These are phyloP conservation scores for Colletotrichum paranaense DNA, from an alignment of 2,329 filamentous ascomycete species.

Conservation along the genomic window DNA sequence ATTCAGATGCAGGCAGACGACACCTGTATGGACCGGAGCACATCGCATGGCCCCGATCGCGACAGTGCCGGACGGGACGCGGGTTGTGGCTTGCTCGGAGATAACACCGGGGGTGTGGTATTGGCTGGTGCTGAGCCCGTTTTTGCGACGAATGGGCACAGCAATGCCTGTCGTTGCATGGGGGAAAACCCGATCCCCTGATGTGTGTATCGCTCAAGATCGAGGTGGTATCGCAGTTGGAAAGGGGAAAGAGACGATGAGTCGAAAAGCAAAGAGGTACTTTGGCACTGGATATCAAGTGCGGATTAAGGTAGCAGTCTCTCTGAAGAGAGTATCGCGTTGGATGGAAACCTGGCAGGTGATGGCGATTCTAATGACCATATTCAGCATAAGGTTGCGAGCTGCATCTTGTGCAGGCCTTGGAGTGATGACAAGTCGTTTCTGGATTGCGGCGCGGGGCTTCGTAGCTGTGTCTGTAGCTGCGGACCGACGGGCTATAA, in stretches of 20 bases:
- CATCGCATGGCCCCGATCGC: constrained; percentile 21
- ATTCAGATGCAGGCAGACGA: constrained; percentile 7
- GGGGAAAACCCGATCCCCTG: not conserved
- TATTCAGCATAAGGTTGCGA: constrained; percentile 12
- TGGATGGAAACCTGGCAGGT: constrained; percentile 5
- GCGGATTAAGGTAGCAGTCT: not conserved
- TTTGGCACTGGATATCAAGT: not conserved
- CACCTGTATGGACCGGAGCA: not conserved
- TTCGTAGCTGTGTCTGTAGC: not conserved
- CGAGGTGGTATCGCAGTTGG: constrained; percentile 14
- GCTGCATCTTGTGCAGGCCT: constrained; percentile 8
- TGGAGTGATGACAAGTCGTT: constrained; percentile 3
- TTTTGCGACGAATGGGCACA: not conserved
- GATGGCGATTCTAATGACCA: not conserved
- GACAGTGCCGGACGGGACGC: constrained; percentile 6
- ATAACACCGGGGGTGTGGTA: constrained; percentile 3
- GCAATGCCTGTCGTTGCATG: constrained; percentile 13
- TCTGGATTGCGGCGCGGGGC: not conserved
- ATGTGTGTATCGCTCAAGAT: constrained; percentile 16
- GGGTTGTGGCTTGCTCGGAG: constrained; percentile 20
- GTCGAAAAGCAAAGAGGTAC: constrained; percentile 23
- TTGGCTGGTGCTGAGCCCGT: not conserved
- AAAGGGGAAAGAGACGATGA: constrained; percentile 28
- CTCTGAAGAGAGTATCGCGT: not conserved
- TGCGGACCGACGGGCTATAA: not conserved